Conservation (phyloP, 768 basidiomycete species). For the Tubosaeta sp. region DNA sequence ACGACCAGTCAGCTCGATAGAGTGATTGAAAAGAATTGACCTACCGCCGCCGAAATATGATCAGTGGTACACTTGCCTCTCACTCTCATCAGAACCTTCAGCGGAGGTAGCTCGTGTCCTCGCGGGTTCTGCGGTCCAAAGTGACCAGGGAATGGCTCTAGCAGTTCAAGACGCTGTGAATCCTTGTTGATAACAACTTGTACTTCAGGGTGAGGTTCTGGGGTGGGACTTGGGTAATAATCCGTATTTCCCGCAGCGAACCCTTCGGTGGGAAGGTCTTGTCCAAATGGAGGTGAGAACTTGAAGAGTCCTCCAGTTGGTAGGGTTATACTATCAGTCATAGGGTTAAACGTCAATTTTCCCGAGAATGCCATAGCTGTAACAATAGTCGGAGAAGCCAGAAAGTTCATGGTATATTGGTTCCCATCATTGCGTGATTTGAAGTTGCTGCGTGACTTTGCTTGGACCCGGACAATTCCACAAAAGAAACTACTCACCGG, state of each 20-base stretch:
- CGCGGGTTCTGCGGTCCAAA: constrained; percentile 52
- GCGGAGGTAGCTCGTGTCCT: constrained; percentile 69
- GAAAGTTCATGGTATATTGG: constrained; percentile 91
- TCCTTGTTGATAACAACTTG: constrained; percentile 71
- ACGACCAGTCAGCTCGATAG: constrained; percentile 1
- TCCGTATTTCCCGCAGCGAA: constrained; percentile 71
- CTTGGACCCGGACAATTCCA: not conserved
- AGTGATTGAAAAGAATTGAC: constrained; percentile 22
- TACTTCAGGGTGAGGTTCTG: constrained; percentile 71
- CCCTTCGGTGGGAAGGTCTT: constrained; percentile 78
- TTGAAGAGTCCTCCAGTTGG: constrained; percentile 77
- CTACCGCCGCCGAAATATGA: constrained; percentile 92
- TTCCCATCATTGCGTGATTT: constrained; percentile 98
- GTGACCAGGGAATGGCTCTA: constrained; percentile 80
- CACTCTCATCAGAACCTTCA: constrained; percentile 87
- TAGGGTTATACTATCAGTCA: constrained; percentile 65
- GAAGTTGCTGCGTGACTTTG: constrained; percentile 50
- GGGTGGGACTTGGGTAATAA: constrained; percentile 74
- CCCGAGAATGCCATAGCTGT: constrained; percentile 98
- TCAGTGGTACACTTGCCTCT: constrained; percentile 99
- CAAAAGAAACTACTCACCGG: constrained; percentile 43
- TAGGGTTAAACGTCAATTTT: constrained; percentile 89
- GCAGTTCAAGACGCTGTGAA: constrained; percentile 81
- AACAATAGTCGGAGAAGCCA: constrained; percentile 94
- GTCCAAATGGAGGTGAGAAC: constrained; percentile 80